Conservation (phyloP, 2,329 filamentous ascomycete genomes). For the Malbranchea zuffiana region DNA sequence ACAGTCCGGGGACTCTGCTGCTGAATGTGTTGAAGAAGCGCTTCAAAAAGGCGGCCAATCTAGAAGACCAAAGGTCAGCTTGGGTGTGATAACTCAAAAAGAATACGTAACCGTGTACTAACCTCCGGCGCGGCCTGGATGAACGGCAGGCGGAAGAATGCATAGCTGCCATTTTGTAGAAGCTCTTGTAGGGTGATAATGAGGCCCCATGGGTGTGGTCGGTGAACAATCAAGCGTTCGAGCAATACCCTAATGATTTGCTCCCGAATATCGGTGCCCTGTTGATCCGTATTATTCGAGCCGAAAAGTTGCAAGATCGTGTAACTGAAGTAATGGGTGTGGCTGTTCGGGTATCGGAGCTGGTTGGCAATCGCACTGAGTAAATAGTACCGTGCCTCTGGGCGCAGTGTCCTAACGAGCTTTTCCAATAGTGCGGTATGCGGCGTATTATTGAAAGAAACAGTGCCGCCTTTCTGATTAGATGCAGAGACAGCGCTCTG, state of each 20-base stretch:
- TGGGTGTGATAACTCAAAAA: neutral
- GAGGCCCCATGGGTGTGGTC: conserved; percentile 92
- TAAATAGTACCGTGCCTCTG: conserved; percentile 75
- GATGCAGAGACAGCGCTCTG: conserved; percentile 55
- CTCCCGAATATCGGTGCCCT: conserved; percentile 74
- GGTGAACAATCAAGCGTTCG: conserved; percentile 76
- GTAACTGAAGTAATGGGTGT: conserved; percentile 89
- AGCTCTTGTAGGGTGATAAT: conserved; percentile 81
- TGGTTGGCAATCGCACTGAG: conserved; percentile 81
- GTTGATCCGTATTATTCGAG: conserved; percentile 54
- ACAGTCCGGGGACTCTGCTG: conserved; percentile 37
- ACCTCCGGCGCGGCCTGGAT: conserved; percentile 86
- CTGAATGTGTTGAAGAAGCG: conserved; percentile 37
- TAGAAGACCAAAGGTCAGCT: conserved; percentile 13
- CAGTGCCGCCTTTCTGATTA: conserved; percentile 45
- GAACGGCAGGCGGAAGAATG: conserved; percentile 86
- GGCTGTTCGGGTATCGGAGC: conserved; percentile 75
- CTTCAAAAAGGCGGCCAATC: conserved; percentile 38
- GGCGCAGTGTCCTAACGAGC: conserved; percentile 61
- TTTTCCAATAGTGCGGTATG: conserved; percentile 65
- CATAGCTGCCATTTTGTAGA: conserved; percentile 79
- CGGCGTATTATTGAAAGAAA: conserved; percentile 55
- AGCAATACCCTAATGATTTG: conserved; percentile 81
- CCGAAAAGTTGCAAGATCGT: conserved; percentile 76
- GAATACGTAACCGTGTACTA: conserved; percentile 22